Evolutionary conservation across 805 yeast genomes (phyloP).

Genomic region (Wickerhamomyces silvicola): DNA sequence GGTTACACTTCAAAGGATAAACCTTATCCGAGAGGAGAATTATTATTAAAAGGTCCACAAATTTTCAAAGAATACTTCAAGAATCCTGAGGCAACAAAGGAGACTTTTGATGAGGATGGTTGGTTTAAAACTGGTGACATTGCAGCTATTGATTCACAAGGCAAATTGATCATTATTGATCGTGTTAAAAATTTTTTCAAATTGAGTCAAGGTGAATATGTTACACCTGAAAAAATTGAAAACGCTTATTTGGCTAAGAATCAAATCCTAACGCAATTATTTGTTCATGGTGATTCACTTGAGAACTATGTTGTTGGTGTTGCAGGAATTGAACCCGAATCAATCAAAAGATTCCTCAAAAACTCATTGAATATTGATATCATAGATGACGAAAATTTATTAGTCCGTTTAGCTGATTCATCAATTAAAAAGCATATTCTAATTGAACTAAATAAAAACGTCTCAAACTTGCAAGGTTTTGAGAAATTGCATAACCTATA

Average conservation of each 20-base stretch:
- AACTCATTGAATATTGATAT: conserved; percentile 9
- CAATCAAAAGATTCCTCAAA: conserved; percentile 11
- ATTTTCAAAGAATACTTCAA: conserved; percentile 50
- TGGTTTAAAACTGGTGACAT: conserved; percentile 68
- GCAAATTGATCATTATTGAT: conserved; percentile 58
- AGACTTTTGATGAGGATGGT: conserved; percentile 47
- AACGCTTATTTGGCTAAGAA: conserved; percentile 49
- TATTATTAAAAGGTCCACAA: conserved; percentile 59
- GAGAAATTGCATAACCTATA: conserved; percentile 54
- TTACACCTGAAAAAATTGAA: conserved; percentile 73
- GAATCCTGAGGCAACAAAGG: conserved; percentile 45
- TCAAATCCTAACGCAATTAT: conserved; percentile 47
- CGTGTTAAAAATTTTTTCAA: conserved; percentile 77
- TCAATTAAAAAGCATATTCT: conserved; percentile 26
- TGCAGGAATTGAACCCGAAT: conserved; percentile 49
- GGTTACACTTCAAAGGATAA: conserved; percentile 34
- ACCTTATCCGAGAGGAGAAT: conserved; percentile 48
- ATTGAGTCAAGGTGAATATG: conserved; percentile 55
- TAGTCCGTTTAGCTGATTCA: too few relatives aligned
- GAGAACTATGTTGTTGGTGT: conserved; percentile 55
- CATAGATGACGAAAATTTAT: conserved; percentile 7
- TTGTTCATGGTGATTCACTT: conserved; percentile 59
- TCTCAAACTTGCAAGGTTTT: conserved; percentile 46
- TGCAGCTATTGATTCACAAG: conserved; percentile 42
- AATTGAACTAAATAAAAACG: conserved; percentile 32